Evolutionary conservation across 345 rosid species (phyloP).

Genomic region (Syzygium jambos): DNA sequence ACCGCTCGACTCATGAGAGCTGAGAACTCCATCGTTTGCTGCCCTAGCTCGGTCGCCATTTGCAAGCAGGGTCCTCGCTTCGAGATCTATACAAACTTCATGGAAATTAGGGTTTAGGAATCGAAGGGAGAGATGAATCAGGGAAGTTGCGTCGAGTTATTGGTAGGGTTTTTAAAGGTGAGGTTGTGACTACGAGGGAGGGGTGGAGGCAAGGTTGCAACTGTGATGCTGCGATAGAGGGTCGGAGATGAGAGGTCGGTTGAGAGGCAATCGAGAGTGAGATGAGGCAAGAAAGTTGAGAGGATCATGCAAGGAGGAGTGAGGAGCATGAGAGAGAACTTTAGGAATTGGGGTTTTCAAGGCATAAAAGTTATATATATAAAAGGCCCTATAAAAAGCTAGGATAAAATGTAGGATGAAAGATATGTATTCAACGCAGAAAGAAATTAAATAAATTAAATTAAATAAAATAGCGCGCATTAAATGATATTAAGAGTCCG

Average conservation of each 20-base stretch:
- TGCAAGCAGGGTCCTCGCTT: background rate
- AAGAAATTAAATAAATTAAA: too few species aligned
- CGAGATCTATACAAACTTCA: background rate
- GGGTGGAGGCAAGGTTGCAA: background rate
- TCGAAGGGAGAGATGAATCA: background rate
- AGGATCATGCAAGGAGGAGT: too few species aligned
- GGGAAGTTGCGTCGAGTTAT: background rate
- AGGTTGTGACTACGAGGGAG: background rate
- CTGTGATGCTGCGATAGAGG: background rate
- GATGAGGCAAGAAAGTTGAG: background rate
- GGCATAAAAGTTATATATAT: too few species aligned
- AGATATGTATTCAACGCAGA: too few species aligned
- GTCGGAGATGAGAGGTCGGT: background rate
- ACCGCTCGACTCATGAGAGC: slow-evolving; percentile 66
- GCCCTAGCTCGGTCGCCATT: slow-evolving; percentile 72
- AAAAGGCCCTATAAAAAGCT: too few species aligned
- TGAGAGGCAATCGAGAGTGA: too few species aligned
- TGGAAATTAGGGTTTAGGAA: slow-evolving; percentile 17
- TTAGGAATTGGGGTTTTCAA: too few species aligned
- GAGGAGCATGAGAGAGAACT: too few species aligned
- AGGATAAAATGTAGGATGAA: too few species aligned
- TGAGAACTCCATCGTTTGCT: slow-evolving; percentile 77
- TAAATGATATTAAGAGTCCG: too few species aligned
- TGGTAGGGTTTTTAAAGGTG: background rate
- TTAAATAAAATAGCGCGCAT: too few species aligned